Base-by-base conservation (phyloP, 768 basidiomycete species). In the Neoboletus brunneissimus region DNA sequence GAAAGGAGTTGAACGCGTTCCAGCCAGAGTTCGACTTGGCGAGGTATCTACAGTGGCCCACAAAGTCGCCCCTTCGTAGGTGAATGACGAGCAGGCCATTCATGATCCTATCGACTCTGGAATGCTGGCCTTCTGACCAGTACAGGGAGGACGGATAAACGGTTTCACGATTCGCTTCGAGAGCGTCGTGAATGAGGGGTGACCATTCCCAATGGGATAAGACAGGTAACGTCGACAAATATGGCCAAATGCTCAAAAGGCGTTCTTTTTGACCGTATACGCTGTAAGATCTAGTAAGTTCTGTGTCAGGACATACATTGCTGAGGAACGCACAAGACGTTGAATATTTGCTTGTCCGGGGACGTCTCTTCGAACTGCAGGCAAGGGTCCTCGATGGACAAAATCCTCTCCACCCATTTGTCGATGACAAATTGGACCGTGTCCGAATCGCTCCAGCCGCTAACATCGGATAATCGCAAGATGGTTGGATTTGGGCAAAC, bases 1-100 rank as follows among this genome's bases (percentile, higher is more conserved):
- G 34, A 20, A 50, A 50, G 12, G 48, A 50, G n/a, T 50, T 50
- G 37, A 50, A 50, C n/a, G 48, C 48, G 37, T 50, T 50, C 48
- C 48, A 50, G 18, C 6, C 18, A 8, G 48, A 13, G 25, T 38
- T 27, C 12, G 2, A 27, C 1, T 5, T 27, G 25, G 37, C 25
- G 35, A 50, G 48, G 10, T 27, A 50, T 38, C 0, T 27, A 18
- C 48, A 50, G 25, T 50, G 48, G 1, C 1, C 11, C 5, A 11
- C 25, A 38, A 50, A 50, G n/a, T 50, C 48, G 37, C 48, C 48
- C n/a, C 48, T 50, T 38, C 48, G 48, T 3, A 50, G n/a, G 6
- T 50, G 48, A 7, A 50, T 20, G 25, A 25, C 48, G 13, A 50
- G 35, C 1, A 50, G 12, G n/a, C 37, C 35, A 1, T 25, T 1